Percentiles rank a stretch among this genome's conserved stretches.
Conservation (phyloP, 257 asterid species). For the Nicotiana sylvestris region DNA sequence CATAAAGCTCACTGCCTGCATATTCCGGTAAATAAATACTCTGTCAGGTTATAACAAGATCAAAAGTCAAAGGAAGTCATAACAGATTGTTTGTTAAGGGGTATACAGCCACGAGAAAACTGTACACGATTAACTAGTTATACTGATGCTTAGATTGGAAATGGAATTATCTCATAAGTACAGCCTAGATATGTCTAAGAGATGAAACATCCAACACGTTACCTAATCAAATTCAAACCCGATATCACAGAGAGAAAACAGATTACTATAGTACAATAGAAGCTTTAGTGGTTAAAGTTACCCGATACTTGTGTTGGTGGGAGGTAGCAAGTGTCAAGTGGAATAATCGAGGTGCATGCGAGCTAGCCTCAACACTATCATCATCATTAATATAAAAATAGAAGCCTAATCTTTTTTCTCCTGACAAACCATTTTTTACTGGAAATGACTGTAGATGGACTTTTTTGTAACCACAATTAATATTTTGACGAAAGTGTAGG, state of each 20-base stretch:
- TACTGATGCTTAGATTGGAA: background rate
- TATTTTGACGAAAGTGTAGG: too few relatives aligned
- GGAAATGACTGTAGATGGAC: too few relatives aligned
- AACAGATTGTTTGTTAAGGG: background rate
- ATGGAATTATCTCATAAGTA: background rate
- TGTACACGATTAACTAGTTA: background rate
- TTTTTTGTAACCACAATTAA: too few relatives aligned
- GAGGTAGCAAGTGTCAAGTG: too few relatives aligned
- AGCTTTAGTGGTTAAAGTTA: too few relatives aligned
- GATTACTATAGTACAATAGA: background rate
- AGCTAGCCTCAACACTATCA: too few relatives aligned
- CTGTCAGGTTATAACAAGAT: background rate
- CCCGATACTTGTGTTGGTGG: too few relatives aligned
- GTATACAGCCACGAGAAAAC: background rate
- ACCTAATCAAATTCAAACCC: background rate
- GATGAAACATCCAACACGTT: background rate
- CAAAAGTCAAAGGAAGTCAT: background rate
- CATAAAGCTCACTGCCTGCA: background rate
- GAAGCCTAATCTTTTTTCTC: background rate
- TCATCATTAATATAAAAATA: too few relatives aligned
- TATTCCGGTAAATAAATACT: background rate
- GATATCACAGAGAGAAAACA: background rate
- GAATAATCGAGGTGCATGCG: too few relatives aligned
- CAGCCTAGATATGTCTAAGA: background rate
- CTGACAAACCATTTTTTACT: background rate